phyloP scores from a whole-genome alignment of 2,329 filamentous ascomycete species.

The Rhytidhysteron rufulum region DNA sequence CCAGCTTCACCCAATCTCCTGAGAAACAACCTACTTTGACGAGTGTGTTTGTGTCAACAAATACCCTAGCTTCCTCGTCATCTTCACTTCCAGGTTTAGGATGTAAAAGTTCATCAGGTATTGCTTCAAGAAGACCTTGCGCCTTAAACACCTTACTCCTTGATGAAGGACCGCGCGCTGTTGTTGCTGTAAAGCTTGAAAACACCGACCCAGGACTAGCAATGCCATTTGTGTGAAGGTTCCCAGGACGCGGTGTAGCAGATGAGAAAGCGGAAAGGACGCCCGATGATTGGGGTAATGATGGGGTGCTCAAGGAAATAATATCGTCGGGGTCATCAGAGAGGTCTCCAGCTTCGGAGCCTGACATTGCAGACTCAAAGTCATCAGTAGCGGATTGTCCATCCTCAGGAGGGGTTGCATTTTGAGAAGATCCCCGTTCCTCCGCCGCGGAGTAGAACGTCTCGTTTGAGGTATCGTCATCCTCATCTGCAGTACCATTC shows the following conservation, averaged over 20 bases:
- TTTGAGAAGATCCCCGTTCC: slow-evolving; percentile 49
- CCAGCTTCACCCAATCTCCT: slow-evolving; percentile 90
- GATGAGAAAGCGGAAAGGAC: slow-evolving; percentile 75
- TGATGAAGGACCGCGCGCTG: slow-evolving; percentile 64
- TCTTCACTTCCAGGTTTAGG: slow-evolving; percentile 82
- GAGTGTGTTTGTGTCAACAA: slow-evolving; percentile 81
- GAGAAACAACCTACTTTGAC: slow-evolving; percentile 94
- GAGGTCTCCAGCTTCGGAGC: slow-evolving; percentile 66
- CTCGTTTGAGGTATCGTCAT: slow-evolving; percentile 83
- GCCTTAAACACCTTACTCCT: slow-evolving; percentile 80
- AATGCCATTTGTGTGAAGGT: slow-evolving; percentile 68
- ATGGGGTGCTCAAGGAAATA: slow-evolving; percentile 81
- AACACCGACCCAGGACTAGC: slow-evolving; percentile 84
- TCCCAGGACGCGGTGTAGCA: slow-evolving; percentile 74
- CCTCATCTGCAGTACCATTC: slow-evolving; percentile 56
- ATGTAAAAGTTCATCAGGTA: slow-evolving; percentile 76
- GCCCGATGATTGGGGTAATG: slow-evolving; percentile 72
- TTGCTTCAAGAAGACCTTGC: slow-evolving; percentile 67
- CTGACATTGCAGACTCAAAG: slow-evolving; percentile 57
- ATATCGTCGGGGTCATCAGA: slow-evolving; percentile 94
- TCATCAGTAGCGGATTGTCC: slow-evolving; percentile 40
- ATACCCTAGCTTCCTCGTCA: slow-evolving; percentile 80
- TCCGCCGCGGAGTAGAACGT: slow-evolving; percentile 91
- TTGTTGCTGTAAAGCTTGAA: slow-evolving; percentile 82
- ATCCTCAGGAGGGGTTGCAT: slow-evolving; percentile 35